A percentile compares a stretch with the other conserved stretches of the same genome.
phyloP scores from a whole-genome alignment of 306 rosid genomes.

The Prunus mongolica region DNA sequence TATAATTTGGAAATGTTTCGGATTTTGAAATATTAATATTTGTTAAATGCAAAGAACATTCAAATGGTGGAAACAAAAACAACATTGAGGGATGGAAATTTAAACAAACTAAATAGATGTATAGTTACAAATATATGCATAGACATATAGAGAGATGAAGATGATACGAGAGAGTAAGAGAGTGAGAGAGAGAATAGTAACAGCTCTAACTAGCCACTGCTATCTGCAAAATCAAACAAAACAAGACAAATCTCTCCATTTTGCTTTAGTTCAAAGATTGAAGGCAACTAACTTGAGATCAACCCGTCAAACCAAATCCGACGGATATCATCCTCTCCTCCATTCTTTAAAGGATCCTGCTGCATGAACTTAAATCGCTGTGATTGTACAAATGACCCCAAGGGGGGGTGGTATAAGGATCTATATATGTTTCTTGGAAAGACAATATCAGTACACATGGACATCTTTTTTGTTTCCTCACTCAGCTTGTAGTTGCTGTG shows the following conservation, averaged over 20 bases:
- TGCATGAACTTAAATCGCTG: neutral
- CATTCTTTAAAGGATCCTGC: slow-evolving; percentile 27
- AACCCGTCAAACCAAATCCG: slow-evolving; percentile 3
- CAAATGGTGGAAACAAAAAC: too few relatives aligned
- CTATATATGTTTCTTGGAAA: neutral
- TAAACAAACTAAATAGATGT: neutral
- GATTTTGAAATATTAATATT: too few relatives aligned
- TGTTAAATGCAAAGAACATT: too few relatives aligned
- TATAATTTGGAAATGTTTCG: too few relatives aligned
- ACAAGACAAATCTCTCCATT: neutral
- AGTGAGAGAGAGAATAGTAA: neutral
- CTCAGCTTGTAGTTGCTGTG: slow-evolving; percentile 38
- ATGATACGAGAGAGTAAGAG: neutral
- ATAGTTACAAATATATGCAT: neutral
- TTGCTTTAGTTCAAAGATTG: neutral
- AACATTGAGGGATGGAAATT: neutral
- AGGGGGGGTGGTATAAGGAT: neutral
- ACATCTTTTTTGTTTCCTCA: neutral
- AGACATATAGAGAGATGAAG: neutral
- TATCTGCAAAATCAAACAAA: slow-evolving; percentile 1
- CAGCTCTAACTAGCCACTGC: neutral
- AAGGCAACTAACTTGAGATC: neutral
- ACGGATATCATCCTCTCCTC: neutral
- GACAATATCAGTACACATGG: neutral
- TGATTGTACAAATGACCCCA: neutral